phyloP scores from a whole-genome alignment of 1,284 basidiomycete genomes.

The Apiotrichum gamsii region DNA sequence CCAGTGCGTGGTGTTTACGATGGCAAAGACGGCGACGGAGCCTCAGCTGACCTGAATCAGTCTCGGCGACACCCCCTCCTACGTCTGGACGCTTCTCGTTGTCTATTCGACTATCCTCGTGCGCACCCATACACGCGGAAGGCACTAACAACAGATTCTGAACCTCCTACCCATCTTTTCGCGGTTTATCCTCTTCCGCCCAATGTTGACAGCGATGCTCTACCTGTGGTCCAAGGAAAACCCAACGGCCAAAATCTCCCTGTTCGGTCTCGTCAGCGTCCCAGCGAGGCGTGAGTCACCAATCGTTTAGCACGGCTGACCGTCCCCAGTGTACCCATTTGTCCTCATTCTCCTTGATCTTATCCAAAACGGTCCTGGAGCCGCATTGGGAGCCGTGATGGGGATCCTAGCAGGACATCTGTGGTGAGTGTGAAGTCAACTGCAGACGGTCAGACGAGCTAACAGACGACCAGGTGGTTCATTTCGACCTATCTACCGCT shows the following conservation, averaged over 20 bases:
- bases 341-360: conserved; percentile 39
- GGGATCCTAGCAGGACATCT: conserved; percentile 42
- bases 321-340: conserved; percentile 39
- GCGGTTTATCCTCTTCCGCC: conserved; percentile 38
- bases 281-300: conserved; percentile 39
- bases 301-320: not conserved
- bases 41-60: too few relatives aligned
- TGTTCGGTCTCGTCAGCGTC: conserved; percentile 43
- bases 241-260: conserved; percentile 38
- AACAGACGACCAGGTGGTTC: too few relatives aligned
- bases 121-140: conserved; percentile 29
- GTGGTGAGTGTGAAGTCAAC: too few relatives aligned
- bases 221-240: conserved; percentile 45
- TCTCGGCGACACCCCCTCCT: conserved; percentile 35
- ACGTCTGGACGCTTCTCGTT: conserved; percentile 38
- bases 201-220: conserved; percentile 39
- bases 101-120: conserved; percentile 20
- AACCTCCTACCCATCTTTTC: conserved; percentile 26
- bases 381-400: conserved; percentile 33
- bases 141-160: conserved; percentile 20
- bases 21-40: too few relatives aligned
- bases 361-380: conserved; percentile 31
- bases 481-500: conserved; percentile 38
- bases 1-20: conserved; percentile 37
- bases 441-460: too few relatives aligned